Percentiles rank a stretch among this genome's conserved stretches.
These are phyloP conservation scores for Lophiostoma macrostomum DNA, from an alignment of 495 filamentous ascomycete species.

Conservation along the genomic window DNA sequence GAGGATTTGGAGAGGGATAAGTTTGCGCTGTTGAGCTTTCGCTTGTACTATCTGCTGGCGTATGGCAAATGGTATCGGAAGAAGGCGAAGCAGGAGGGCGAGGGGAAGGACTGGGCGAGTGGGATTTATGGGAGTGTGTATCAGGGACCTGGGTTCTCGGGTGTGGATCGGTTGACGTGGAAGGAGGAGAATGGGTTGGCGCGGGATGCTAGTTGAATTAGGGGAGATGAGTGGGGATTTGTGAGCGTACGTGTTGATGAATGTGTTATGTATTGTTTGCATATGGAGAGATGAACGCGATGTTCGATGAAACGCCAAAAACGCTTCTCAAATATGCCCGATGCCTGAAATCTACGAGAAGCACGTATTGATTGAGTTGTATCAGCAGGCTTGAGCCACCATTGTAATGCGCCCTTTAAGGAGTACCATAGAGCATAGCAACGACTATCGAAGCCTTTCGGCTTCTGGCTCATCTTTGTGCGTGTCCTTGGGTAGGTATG, in stretches of 20 bases:
- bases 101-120: conserved; percentile 47
- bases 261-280: neutral
- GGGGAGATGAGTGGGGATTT: neutral
- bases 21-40: conserved; percentile 41
- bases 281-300: too few relatives aligned
- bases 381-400: too few relatives aligned
- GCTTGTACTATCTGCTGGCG: conserved; percentile 41
- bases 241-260: neutral
- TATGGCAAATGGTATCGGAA: conserved; percentile 44
- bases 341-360: too few relatives aligned
- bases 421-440: too few relatives aligned
- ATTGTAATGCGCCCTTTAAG: too few relatives aligned
- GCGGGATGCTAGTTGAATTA: too few relatives aligned
- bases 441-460: too few relatives aligned
- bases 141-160: conserved; percentile 48
- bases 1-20: conserved; percentile 55
- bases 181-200: conserved; percentile 42
- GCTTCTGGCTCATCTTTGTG: too few relatives aligned
- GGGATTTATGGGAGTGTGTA: conserved; percentile 56
- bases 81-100: conserved; percentile 42
- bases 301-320: too few relatives aligned
- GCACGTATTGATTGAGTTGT: too few relatives aligned
- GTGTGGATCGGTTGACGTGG: conserved; percentile 50
- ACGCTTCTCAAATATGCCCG: too few relatives aligned
- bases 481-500: too few relatives aligned